These are phyloP conservation scores for Starmerella apicola DNA, from an alignment of 805 yeast genomes.

Conservation along the genomic window DNA sequence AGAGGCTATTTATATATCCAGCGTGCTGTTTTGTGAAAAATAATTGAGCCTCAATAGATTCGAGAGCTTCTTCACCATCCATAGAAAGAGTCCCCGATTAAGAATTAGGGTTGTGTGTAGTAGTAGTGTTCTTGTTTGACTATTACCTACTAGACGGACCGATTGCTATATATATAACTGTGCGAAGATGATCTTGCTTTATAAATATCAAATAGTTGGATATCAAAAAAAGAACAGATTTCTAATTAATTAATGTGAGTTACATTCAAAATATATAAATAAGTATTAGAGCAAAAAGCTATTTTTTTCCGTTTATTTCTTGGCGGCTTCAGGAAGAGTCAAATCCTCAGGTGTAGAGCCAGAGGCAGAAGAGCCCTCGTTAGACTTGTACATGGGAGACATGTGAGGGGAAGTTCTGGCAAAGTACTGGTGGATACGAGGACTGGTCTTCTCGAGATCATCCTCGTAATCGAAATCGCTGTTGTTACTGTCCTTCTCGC, in stretches of 20 bases:
- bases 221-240: too few relatives aligned
- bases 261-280: neutral
- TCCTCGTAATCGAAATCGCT: constrained; percentile 15
- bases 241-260: too few relatives aligned
- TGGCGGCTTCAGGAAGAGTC: constrained; percentile 26
- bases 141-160: too few relatives aligned
- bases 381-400: constrained; percentile 20
- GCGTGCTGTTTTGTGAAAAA: constrained; percentile 21
- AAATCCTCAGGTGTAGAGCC: constrained; percentile 21
- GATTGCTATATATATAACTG: too few relatives aligned
- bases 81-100: neutral
- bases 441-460: constrained; percentile 22
- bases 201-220: too few relatives aligned
- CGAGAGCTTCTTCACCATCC: constrained; percentile 6
- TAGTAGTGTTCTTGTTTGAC: too few relatives aligned
- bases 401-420: constrained; percentile 28
- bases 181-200: too few relatives aligned
- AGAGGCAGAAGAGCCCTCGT: constrained; percentile 9
- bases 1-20: constrained; percentile 48
- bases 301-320: too few relatives aligned
- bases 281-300: neutral
- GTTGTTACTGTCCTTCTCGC: constrained; percentile 15
- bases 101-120: too few relatives aligned
- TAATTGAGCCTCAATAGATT: constrained; percentile 10
- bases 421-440: constrained; percentile 28